phyloP scores from a whole-genome alignment of 1,284 basidiomycete genomes.

The Boletus sp. region DNA sequence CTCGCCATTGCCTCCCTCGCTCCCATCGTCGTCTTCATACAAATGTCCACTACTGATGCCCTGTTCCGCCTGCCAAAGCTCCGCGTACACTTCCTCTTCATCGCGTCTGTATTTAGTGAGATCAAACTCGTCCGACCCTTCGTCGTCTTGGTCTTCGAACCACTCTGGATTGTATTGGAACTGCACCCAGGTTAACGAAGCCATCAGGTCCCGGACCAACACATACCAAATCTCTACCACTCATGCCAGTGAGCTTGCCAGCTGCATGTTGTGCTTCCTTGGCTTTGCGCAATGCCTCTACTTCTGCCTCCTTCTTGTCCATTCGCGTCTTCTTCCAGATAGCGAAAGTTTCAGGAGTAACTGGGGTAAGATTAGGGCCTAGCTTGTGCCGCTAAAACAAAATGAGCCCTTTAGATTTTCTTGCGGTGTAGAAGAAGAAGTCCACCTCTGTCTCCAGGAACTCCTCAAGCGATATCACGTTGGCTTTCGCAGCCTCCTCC shows the following conservation, averaged over 20 bases:
- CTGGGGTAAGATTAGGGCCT: conserved; percentile 87
- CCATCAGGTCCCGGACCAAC: conserved; percentile 2
- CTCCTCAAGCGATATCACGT: conserved; percentile 91
- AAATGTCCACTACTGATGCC: conserved; percentile 15
- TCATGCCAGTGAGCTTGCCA: conserved; percentile 92
- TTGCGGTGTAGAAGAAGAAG: not conserved
- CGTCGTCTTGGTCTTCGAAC: conserved; percentile 85
- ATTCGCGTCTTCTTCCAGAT: conserved; percentile 92
- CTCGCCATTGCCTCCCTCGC: conserved; percentile 3
- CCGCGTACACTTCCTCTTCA: conserved; percentile 29
- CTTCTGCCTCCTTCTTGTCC: conserved; percentile 90
- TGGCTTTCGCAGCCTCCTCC: conserved; percentile 84
- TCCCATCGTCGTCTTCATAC: conserved; percentile 22
- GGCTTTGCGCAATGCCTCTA: conserved; percentile 76
- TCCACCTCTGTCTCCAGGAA: conserved; percentile 94
- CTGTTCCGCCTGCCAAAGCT: conserved; percentile 25
- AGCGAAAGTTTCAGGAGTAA: conserved; percentile 92
- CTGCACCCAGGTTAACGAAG: conserved; percentile 37
- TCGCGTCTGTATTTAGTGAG: conserved; percentile 27
- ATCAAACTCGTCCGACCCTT: conserved; percentile 46
- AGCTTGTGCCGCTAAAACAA: conserved; percentile 83
- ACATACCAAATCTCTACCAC: conserved; percentile 88
- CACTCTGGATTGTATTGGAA: conserved; percentile 96
- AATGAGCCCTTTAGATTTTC: conserved; percentile 7
- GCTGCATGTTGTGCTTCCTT: conserved; percentile 84